Percentiles rank a stretch among this genome's conserved stretches.
These are phyloP conservation scores for Biscutella auriculata DNA, from an alignment of 441 rosid species.

Conservation along the genomic window DNA sequence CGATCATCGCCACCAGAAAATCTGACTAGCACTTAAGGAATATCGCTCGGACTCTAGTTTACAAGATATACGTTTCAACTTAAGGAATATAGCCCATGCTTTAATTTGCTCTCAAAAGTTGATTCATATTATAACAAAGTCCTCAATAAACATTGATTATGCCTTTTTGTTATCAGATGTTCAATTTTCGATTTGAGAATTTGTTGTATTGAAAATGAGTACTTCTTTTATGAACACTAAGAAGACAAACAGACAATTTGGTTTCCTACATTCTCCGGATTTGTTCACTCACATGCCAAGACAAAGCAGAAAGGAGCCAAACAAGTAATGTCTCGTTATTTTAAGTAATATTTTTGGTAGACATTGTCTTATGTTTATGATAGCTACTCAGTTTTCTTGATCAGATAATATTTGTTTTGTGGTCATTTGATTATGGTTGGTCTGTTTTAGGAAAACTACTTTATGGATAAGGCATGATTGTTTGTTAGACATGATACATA, in stretches of 20 bases:
- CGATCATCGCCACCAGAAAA: slow-evolving; percentile 81
- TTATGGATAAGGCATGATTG: too few species aligned
- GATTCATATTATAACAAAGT: neutral
- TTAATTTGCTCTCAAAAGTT: neutral
- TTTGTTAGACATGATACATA: too few species aligned
- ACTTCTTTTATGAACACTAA: neutral
- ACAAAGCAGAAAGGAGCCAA: slow-evolving; percentile 66
- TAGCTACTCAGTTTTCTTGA: too few species aligned
- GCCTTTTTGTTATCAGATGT: neutral
- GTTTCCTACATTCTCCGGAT: neutral
- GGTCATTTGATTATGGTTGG: too few species aligned
- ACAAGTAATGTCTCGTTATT: slow-evolving; percentile 14
- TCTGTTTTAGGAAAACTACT: too few species aligned
- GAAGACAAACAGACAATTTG: neutral
- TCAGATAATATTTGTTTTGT: too few species aligned
- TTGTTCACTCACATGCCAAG: slow-evolving; percentile 47
- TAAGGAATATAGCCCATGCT: too few species aligned
- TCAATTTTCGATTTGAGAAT: neutral
- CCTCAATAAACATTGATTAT: neutral
- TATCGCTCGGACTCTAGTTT: slow-evolving; percentile 54
- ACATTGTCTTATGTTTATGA: too few species aligned
- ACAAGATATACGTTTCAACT: slow-evolving; percentile 32
- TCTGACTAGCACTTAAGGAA: slow-evolving; percentile 84
- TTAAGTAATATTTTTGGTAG: too few species aligned
- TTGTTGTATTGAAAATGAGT: neutral